Evolutionary conservation across 2,329 filamentous ascomycete species (phyloP).

Genomic region (Sclerotinia trifoliorum): DNA sequence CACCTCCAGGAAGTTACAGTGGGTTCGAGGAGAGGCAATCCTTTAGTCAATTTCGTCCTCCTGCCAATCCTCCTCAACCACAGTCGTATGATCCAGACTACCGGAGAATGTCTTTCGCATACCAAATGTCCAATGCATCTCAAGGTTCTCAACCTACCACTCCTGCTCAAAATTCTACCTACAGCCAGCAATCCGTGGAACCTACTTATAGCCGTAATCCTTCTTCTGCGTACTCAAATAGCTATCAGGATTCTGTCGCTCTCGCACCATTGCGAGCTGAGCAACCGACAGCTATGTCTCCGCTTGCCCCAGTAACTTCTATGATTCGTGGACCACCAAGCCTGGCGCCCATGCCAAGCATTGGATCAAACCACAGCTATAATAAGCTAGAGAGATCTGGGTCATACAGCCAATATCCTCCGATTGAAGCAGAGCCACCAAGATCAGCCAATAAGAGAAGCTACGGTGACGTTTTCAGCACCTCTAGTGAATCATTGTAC

Average conservation of each 20-base stretch:
- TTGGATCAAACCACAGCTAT: conserved; percentile 17
- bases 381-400: conserved; percentile 28
- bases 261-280: conserved; percentile 28
- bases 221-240: background rate
- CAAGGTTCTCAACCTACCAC: conserved; percentile 4
- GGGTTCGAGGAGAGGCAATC: conserved; percentile 3
- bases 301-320: conserved; percentile 31
- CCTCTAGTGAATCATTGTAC: conserved; percentile 41
- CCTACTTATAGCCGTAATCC: conserved; percentile 16
- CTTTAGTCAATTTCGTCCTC: conserved; percentile 23
- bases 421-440: conserved; percentile 25
- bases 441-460: conserved; percentile 33
- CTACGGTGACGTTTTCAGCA: conserved; percentile 33
- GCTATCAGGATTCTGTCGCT: conserved; percentile 22
- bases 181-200: conserved; percentile 11
- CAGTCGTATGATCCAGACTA: conserved; percentile 32
- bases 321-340: conserved; percentile 25
- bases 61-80: conserved; percentile 19
- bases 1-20: conserved; percentile 18
- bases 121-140: background rate
- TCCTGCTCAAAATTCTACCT: conserved; percentile 8
- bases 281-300: conserved; percentile 26
- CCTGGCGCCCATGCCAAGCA: conserved; percentile 23
- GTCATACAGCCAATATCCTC: conserved; percentile 30
- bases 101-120: conserved; percentile 27